Conservation (phyloP, 345 rosid species). For the Cardamine occulta region DNA sequence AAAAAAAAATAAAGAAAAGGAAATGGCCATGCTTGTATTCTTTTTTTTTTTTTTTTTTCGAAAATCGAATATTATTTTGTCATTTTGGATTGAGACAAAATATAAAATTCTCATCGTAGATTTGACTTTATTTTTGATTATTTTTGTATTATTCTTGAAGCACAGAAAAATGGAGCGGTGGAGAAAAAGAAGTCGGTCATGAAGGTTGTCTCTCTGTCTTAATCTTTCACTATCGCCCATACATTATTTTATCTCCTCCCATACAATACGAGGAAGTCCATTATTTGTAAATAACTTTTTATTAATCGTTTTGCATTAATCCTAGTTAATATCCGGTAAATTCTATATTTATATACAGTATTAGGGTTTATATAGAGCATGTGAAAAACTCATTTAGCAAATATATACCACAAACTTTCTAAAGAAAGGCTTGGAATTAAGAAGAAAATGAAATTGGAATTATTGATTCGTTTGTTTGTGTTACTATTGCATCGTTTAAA, state of each 20-base stretch:
- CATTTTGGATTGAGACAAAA: not conserved
- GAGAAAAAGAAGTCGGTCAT: conserved; percentile 7
- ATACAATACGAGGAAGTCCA: not conserved
- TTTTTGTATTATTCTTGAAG: not conserved
- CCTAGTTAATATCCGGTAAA: not conserved
- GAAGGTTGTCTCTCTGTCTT: conserved; percentile 14
- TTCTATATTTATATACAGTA: not conserved
- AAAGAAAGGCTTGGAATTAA: no score
- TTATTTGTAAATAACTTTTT: not conserved
- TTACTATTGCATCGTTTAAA: not conserved
- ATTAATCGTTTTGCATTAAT: not conserved
- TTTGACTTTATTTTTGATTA: not conserved
- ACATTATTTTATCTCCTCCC: conserved; percentile 28
- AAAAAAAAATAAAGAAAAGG: no score
- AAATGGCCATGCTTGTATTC: not conserved
- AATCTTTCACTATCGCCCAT: conserved; percentile 41
- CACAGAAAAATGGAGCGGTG: conserved; percentile 26
- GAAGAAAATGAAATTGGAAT: not conserved
- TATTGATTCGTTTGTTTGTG: conserved; percentile 4
- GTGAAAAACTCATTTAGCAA: not conserved
- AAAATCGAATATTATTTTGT: not conserved
- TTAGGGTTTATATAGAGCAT: not conserved
- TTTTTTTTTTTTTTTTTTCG: no score
- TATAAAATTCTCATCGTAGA: not conserved
- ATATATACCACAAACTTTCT: not conserved